Evolutionary conservation across 1,139 yeast genomes (phyloP), one percentile per base, ranked within the genome.

Genomic region (Diutina pseudorugosa): DNA sequence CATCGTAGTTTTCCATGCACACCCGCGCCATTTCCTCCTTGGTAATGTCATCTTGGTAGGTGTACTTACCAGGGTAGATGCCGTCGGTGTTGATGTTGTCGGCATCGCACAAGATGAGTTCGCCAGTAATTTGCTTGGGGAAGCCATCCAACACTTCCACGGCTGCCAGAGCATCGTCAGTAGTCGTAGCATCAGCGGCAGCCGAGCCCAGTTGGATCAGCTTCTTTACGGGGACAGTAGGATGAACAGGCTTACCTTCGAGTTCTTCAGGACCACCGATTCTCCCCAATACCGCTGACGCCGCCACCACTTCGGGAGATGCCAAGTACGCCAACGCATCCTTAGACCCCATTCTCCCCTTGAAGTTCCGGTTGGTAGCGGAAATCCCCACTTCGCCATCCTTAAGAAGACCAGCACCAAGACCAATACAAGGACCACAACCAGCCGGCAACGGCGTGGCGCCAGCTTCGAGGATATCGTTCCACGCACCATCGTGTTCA

Each of bases 41-140:
- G 49, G 97, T 79, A 51, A 93, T 93, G 65, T 93, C 98, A 67
- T 93, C 99, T 72, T 93, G 98, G 69, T 93, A 93, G 14, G 99
- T 93, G 73, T 93, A 93, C 69, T 94, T 93, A 58, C 99, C 99
- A 14, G 99, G 99, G 64, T 93, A 93, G 57, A 93, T 93, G 62
- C 98, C 98, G 67, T 94, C 99, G 23, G 99, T 93, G 72, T 93
- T 93, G 69, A 93, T 87, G 69, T 93, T 93, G 69, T 93, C 98
- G 45, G 97, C 97, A 64, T 94, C 95, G 76, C 98, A 93, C 41
- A 94, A 76, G 27, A 93, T 89, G 56, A 93, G 75, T 68, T 93
- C 98, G 52, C 99, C 99, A 57, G 81, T 80, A 55, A 93, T 87
- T 33, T 79, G 75, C 59, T 80, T 83, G 43, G 99, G 98, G 80